Percentiles rank a stretch among this genome's conserved stretches.
Evolutionary conservation across 2,329 filamentous ascomycete genomes (phyloP).

Genomic region (Cladosporium velox): DNA sequence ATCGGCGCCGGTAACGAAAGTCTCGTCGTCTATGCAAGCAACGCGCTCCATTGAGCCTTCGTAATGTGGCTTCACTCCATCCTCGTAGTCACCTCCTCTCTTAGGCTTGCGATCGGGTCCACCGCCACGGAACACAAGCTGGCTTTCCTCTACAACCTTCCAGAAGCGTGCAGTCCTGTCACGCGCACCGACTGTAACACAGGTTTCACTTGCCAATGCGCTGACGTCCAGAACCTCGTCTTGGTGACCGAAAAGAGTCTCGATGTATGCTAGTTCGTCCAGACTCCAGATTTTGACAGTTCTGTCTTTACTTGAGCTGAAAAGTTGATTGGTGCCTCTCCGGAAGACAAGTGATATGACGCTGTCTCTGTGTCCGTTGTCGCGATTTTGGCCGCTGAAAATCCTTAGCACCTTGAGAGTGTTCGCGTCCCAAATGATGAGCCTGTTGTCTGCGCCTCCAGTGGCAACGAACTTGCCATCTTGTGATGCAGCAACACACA

Average conservation of each 20-base stretch:
- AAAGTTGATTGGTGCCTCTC: slow-evolving; percentile 74
- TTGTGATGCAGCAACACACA: slow-evolving; percentile 81
- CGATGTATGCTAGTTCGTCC: slow-evolving; percentile 88
- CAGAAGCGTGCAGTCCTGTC: slow-evolving; percentile 90
- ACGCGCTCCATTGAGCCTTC: slow-evolving; percentile 91
- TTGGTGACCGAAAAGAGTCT: slow-evolving; percentile 95
- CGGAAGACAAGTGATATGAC: slow-evolving; percentile 85
- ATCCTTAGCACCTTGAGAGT: slow-evolving; percentile 77
- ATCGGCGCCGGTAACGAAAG: slow-evolving; percentile 91
- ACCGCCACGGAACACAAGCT: slow-evolving; percentile 91
- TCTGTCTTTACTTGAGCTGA: slow-evolving; percentile 85
- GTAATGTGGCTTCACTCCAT: slow-evolving; percentile 50
- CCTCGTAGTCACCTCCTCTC: slow-evolving; percentile 44
- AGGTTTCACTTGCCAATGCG: slow-evolving; percentile 80
- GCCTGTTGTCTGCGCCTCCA: slow-evolving; percentile 77
- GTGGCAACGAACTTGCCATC: slow-evolving; percentile 91
- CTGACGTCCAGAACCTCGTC: slow-evolving; percentile 85
- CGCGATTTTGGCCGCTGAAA: slow-evolving; percentile 85
- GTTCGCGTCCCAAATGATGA: slow-evolving; percentile 86
- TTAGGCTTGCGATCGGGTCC: slow-evolving; percentile 50
- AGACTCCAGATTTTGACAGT: slow-evolving; percentile 96
- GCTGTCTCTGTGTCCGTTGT: slow-evolving; percentile 69
- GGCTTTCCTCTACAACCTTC: slow-evolving; percentile 95
- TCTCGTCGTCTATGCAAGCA: slow-evolving; percentile 82
- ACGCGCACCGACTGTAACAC: slow-evolving; percentile 84